These are phyloP conservation scores for Arctostaphylos glauca DNA, from an alignment of 148 eudicot species.

Conservation along the genomic window DNA sequence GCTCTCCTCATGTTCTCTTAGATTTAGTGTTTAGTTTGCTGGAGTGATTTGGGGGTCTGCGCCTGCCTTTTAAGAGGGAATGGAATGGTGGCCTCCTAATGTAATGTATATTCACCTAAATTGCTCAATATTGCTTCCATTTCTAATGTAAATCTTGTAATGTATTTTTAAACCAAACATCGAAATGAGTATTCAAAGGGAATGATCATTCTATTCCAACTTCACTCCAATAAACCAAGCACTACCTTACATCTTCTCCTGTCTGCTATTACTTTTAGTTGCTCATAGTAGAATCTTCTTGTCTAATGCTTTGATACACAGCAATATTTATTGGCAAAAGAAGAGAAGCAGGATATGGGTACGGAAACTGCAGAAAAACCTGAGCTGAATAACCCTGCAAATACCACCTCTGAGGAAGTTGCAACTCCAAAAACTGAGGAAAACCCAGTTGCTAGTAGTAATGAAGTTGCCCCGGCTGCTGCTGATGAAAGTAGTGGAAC, in stretches of 20 bases:
- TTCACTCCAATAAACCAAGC: not conserved
- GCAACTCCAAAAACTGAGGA: constrained; percentile 46
- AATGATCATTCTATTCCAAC: not conserved
- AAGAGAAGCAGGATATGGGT: constrained; percentile 21
- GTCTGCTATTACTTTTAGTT: constrained; percentile 15
- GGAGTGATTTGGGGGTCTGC: not conserved
- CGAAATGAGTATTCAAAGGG: not conserved
- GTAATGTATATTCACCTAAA: not conserved
- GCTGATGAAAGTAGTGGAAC: constrained; percentile 25
- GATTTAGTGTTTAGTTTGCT: not conserved
- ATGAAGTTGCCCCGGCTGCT: constrained; percentile 31
- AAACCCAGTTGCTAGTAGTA: constrained; percentile 35
- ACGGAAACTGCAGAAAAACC: constrained; percentile 44
- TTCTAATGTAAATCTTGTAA: not conserved
- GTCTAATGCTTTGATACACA: constrained; percentile 14
- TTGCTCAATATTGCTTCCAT: not conserved
- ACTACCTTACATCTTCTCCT: not conserved
- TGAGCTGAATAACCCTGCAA: constrained; percentile 41
- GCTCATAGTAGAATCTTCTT: not conserved
- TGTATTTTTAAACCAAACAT: not conserved
- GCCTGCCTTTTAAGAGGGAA: not conserved
- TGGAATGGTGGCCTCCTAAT: not conserved
- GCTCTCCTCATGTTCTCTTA: not conserved
- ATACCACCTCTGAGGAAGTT: constrained; percentile 39
- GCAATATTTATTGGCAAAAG: constrained; percentile 42